Base-by-base conservation (phyloP, 2,329 filamentous ascomycete genomes). In the Sphaceloma murrayae region DNA sequence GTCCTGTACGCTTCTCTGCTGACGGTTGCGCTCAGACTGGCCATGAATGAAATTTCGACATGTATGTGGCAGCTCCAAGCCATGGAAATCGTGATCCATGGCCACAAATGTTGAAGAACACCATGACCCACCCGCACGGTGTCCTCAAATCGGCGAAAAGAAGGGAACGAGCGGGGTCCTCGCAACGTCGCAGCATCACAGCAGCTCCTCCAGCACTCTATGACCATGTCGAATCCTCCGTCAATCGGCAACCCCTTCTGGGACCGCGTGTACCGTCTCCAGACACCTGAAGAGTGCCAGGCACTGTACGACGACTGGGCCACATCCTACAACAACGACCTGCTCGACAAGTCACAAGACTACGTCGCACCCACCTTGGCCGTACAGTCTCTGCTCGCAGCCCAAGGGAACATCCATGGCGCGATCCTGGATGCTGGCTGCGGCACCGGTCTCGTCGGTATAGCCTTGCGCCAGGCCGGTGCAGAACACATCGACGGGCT, bases 401-500 rank as follows among this genome's bases (percentile, higher is more conserved):
- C 61, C 6, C 54, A 63, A 32, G 56, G 60, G 2, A 56, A 61
- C 26, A 47, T 56, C 14, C 51, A 56, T 13, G 54, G 56, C 5
- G 44, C 51, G 2, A 67, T 75, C 45, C 63, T 74, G 0, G 73
- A 76, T 47, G 72, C 72, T 16, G 73, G 73, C n/a, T 75, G 72
- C 46, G 73, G 73, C 3, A 75, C 72, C 0, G 73, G 73, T 0
- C 64, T 74, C 6, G 71, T 73, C 8, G 73, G 70, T 3, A 55
- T 64, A 14, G 66, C 66, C 18, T 64, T 76, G 3, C 61, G 64
- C 16, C 56, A 63, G 27, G 54, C 62, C 22, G 66, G 68, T 2
- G 66, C 65, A 3, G 61, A 61, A 27, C 58, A 61, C n/a, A 64
- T 76, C 31, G 68, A 74, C 40, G 73, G 73, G 18, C 55, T 74